Evolutionary conservation across 2,329 filamentous ascomycete species (phyloP).

Genomic region (Tothia fuscella): DNA sequence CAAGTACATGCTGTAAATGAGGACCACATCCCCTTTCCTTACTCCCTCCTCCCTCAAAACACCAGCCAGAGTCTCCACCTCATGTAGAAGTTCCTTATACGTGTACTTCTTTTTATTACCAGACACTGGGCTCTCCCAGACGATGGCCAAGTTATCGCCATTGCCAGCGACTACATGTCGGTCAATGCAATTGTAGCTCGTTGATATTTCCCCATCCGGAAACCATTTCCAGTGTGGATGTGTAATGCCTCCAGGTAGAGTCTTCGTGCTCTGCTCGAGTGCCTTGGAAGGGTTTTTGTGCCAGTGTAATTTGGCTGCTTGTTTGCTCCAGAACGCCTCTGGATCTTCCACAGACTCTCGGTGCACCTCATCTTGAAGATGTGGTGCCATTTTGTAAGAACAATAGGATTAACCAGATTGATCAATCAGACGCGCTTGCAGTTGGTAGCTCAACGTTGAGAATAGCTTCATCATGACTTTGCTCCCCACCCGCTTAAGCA

Average conservation of each 20-base stretch:
- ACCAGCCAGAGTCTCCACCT: conserved; percentile 72
- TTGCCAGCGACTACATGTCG: conserved; percentile 73
- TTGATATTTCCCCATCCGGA: conserved; percentile 75
- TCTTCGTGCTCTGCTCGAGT: conserved; percentile 50
- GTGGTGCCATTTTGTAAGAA: no score
- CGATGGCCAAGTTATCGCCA: conserved; percentile 62
- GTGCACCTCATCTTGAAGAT: conserved; percentile 39
- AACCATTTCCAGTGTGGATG: conserved; percentile 87
- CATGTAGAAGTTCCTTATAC: conserved; percentile 62
- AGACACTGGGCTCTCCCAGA: conserved; percentile 82
- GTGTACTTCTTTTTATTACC: conserved; percentile 58
- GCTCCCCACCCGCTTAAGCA: no score
- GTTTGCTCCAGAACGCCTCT: conserved; percentile 60
- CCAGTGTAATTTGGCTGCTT: conserved; percentile 70
- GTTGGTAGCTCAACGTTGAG: no score
- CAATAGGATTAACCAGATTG: no score
- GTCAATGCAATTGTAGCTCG: conserved; percentile 84
- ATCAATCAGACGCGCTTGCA: no score
- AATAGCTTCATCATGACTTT: no score
- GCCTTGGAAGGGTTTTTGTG: conserved; percentile 58
- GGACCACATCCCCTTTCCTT: conserved; percentile 69
- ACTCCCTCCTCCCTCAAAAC: conserved; percentile 75
- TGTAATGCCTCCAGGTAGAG: conserved; percentile 45
- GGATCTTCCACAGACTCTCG: conserved; percentile 53
- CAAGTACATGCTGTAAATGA: conserved; percentile 68